Conservation (phyloP, 805 yeast species). For the Candida khao-thaluensis region DNA sequence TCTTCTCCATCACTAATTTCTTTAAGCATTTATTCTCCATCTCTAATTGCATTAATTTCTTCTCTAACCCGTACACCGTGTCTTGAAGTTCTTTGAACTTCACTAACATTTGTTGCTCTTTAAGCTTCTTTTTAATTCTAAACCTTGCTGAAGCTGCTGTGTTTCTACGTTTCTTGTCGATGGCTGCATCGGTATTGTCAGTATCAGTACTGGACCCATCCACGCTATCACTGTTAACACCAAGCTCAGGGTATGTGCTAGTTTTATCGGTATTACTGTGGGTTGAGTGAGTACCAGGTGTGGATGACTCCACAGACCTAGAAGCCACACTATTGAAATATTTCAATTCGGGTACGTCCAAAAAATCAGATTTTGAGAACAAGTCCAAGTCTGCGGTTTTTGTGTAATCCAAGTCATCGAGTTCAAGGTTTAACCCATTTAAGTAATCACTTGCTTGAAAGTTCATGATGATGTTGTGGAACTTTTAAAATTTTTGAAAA, state of each 20-base stretch:
- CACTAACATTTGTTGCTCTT: slow-evolving; percentile 88
- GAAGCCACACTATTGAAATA: background rate
- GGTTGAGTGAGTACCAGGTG: background rate
- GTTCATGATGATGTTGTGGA: slow-evolving; percentile 25
- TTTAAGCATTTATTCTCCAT: slow-evolving; percentile 89
- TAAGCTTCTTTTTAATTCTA: slow-evolving; percentile 85
- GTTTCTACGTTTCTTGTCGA: slow-evolving; percentile 80
- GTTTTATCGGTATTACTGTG: background rate
- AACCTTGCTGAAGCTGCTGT: slow-evolving; percentile 95
- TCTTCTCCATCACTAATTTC: slow-evolving; percentile 79
- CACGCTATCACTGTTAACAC: too few species aligned
- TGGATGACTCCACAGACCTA: slow-evolving; percentile 1
- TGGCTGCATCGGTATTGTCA: slow-evolving; percentile 24
- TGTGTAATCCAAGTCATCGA: slow-evolving; percentile 20
- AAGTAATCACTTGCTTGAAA: slow-evolving; percentile 43
- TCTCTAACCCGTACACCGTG: slow-evolving; percentile 61
- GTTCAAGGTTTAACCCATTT: slow-evolving; percentile 39
- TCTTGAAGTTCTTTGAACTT: slow-evolving; percentile 72
- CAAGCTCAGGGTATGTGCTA: too few species aligned
- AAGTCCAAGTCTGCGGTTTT: slow-evolving; percentile 34
- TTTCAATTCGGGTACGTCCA: slow-evolving; percentile 25
- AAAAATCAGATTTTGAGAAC: slow-evolving; percentile 39
- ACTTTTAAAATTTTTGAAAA: too few species aligned
- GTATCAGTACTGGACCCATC: background rate
- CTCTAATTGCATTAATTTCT: slow-evolving; percentile 77